Conservation (phyloP, 2,329 filamentous ascomycete genomes). For the Curvularia lunata region DNA sequence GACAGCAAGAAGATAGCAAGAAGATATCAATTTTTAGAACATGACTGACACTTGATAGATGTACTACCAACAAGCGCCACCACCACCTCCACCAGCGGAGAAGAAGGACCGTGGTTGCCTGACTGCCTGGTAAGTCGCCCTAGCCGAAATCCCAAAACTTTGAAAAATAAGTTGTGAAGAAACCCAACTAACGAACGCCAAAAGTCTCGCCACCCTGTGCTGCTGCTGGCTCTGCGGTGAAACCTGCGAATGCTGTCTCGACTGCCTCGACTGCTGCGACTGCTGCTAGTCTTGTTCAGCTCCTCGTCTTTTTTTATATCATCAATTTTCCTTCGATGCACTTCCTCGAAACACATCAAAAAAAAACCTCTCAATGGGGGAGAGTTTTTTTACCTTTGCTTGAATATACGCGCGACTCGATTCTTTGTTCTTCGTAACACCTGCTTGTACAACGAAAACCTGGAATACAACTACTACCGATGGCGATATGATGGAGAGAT, state of each 20-base stretch:
- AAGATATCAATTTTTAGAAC: constrained; percentile 1
- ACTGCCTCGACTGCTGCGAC: constrained; percentile 39
- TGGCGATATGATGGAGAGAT: no score
- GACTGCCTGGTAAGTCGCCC: constrained; percentile 39
- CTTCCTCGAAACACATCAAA: no score
- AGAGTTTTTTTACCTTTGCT: no score
- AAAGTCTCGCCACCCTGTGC: constrained; percentile 43
- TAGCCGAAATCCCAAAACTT: no score
- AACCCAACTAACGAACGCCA: background rate
- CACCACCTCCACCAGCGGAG: constrained; percentile 25
- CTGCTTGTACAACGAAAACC: no score
- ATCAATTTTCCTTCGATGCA: no score
- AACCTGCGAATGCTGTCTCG: constrained; percentile 46
- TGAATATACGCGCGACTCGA: no score
- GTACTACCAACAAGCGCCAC: constrained; percentile 41
- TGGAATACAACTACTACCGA: no score
- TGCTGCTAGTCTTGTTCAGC: constrained; percentile 32
- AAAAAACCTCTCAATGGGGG: no score
- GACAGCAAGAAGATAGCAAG: background rate
- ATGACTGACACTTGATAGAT: constrained; percentile 29
- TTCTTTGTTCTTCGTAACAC: no score
- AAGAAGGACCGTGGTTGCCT: constrained; percentile 46
- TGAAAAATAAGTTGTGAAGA: no score
- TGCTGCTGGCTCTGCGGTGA: constrained; percentile 48
- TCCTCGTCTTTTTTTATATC: no score